Percentiles rank a stretch among this genome's conserved stretches.
These are phyloP conservation scores for Earliella scabrosa DNA, from an alignment of 1,284 basidiomycete species.

Conservation along the genomic window DNA sequence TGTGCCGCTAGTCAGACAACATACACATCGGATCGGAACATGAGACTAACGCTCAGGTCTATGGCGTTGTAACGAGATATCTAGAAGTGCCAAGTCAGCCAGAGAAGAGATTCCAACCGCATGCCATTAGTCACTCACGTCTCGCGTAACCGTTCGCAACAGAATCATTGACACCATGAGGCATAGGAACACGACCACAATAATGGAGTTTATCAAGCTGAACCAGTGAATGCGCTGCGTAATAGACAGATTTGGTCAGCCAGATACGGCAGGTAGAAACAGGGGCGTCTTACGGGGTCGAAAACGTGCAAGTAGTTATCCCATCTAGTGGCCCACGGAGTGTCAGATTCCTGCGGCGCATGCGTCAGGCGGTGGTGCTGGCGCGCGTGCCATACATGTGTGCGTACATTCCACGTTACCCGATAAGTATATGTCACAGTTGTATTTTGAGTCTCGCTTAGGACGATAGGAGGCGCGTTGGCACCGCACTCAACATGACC, in stretches of 20 bases:
- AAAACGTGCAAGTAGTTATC: conserved; percentile 91
- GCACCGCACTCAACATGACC: conserved; percentile 42
- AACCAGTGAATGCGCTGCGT: conserved; percentile 81
- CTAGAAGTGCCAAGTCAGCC: conserved; percentile 44
- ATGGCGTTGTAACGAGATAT: conserved; percentile 97
- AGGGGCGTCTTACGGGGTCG: conserved; percentile 49
- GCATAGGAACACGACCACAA: conserved; percentile 90
- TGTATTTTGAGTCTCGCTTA: conserved; percentile 68
- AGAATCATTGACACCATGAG: conserved; percentile 95
- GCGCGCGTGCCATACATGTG: not conserved
- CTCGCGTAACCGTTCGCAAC: conserved; percentile 84
- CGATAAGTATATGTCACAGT: conserved; percentile 90
- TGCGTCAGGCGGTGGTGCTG: not conserved
- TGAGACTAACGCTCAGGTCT: conserved; percentile 75
- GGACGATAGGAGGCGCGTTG: conserved; percentile 49
- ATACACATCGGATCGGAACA: not conserved
- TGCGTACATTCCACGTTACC: conserved; percentile 81
- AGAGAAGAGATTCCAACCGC: conserved; percentile 44
- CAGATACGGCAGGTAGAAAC: not conserved
- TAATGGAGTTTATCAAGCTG: conserved; percentile 91
- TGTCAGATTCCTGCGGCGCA: conserved; percentile 69
- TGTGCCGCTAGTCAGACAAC: conserved; percentile 37
- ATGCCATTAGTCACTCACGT: too few species aligned
- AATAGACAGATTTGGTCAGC: conserved; percentile 5
- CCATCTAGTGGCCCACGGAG: conserved; percentile 95